These are phyloP conservation scores for Trichoderma breve DNA, from an alignment of 2,329 filamentous ascomycete species.

Conservation along the genomic window DNA sequence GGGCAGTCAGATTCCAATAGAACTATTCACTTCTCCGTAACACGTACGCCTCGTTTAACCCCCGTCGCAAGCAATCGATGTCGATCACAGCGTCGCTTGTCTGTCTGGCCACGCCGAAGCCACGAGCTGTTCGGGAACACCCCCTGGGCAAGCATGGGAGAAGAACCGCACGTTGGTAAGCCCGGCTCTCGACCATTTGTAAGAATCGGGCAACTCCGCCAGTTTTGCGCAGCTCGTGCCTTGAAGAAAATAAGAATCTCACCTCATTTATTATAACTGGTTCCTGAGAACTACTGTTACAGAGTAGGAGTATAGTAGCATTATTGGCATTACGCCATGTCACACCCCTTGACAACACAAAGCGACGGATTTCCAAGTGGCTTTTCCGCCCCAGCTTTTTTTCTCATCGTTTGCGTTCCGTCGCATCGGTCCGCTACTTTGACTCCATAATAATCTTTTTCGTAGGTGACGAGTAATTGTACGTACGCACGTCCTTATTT, in stretches of 20 bases:
- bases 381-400: neutral
- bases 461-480: neutral
- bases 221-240: neutral
- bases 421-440: neutral
- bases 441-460: neutral
- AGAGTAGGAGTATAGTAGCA: neutral
- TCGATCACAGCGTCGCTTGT: slow-evolving; percentile 3
- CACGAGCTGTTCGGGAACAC: neutral
- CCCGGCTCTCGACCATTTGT: neutral
- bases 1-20: neutral
- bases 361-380: neutral
- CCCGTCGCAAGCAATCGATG: neutral
- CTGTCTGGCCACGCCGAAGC: neutral
- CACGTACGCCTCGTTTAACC: neutral
- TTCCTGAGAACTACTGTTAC: neutral
- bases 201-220: slow-evolving; percentile 3
- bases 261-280: neutral
- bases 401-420: neutral
- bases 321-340: neutral
- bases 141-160: neutral
- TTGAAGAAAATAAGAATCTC: neutral
- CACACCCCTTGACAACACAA: neutral
- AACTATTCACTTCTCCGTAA: neutral
- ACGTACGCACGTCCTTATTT: neutral
- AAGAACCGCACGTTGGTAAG: neutral